Evolutionary conservation across 2,329 filamentous ascomycete genomes (phyloP), one percentile per base, ranked within the genome.

Genomic region (Lecanicillium sp.): DNA sequence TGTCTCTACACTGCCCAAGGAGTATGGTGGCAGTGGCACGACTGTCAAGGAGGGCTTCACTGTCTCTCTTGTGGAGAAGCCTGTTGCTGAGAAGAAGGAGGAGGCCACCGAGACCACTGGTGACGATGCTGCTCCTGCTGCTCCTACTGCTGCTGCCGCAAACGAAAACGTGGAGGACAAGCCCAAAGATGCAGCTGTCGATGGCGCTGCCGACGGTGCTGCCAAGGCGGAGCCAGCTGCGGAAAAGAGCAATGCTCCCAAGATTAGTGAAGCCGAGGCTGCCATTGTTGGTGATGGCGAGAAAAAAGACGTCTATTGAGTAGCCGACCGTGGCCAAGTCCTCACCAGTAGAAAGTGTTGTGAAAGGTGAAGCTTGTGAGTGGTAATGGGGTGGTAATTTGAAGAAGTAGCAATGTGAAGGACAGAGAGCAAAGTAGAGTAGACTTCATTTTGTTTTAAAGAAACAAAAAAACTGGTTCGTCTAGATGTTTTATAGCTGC

Each of bases 21-120:
- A 73, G 44, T 95, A 95, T 55, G 90, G 89, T 41, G 90, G 89
- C 18, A 79, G 80, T 50, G 82, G 76, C 35, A 51, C 55, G 12
- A 59, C 53, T 29, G 60, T 66, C 39, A 64, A 59, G 49, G 56
- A 62, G 19, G 62, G 57, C 9, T 41, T 55, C 27, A 51, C 55
- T 2, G 52, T 65, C 18, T 35, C 49, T 20, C 45, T 64, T 16
- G 47, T 43, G 6, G 50, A 52, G 5, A 35, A 16, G 29, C 33
- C 32, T 8, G 30, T 27, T 25, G 33, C 28, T 5, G 35, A 32
- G 6, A 35, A 30, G n/a, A 39, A 43, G 20, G 38, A 29, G 9
- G 40, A 43, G 18, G 25, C 34, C 14, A n/a, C 30, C 19, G 37
- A 41, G 41, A 27, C 12, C 11, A 8, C n/a, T 12, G 32, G 41